Evolutionary conservation across 768 basidiomycete species (phyloP), one percentile per base, ranked within the genome.

Genomic region (Asterophora lycoperdoides): DNA sequence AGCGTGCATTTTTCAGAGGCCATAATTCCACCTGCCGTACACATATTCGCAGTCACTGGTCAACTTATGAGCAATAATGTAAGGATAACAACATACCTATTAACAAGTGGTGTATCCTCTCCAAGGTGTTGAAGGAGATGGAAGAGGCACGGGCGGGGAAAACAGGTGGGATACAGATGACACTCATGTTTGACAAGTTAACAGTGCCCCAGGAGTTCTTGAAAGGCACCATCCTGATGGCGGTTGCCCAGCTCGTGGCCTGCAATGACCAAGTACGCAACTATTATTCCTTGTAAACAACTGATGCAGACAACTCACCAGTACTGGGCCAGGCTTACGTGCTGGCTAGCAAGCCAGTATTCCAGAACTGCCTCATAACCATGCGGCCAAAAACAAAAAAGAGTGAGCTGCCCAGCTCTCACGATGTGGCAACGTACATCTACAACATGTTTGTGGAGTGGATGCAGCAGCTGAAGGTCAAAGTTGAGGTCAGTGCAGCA

Each of bases 401-500:
- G n/a, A 10, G 29, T 4, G 49, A 59, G 40, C n/a, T 52, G 13
- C 54, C 52, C 1, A 46, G 29, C 15, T 34, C 52, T 3, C 40
- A 60, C 43, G 44, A 60, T 41, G 53, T 59, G 2, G 43, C 39
- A 8, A 30, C 34, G 3, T 40, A 58, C 39, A 41, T 62, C 19
- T 54, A 58, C 28, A 62, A 62, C 30, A 13, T 53, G 30, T 60
- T 53, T 37, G 41, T 54, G 15, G 32, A 41, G 23, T 48, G 34
- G 19, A 28, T 57, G 32, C 23, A 18, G 19, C 7, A n/a, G 5
- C 30, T 54, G 33, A 53, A 54, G 33, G 3, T 3, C 7, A 41
- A 54, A 43, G 17, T 56, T 42, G 11, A 53, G 62, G 14, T 38
- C 10, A 35, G 45, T n/a, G n/a, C n/a, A n/a, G n/a, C n/a, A n/a